Evolutionary conservation across 2,329 filamentous ascomycete genomes (phyloP), one percentile per base, ranked within the genome.

Genomic region (Sporothrix mexicana): DNA sequence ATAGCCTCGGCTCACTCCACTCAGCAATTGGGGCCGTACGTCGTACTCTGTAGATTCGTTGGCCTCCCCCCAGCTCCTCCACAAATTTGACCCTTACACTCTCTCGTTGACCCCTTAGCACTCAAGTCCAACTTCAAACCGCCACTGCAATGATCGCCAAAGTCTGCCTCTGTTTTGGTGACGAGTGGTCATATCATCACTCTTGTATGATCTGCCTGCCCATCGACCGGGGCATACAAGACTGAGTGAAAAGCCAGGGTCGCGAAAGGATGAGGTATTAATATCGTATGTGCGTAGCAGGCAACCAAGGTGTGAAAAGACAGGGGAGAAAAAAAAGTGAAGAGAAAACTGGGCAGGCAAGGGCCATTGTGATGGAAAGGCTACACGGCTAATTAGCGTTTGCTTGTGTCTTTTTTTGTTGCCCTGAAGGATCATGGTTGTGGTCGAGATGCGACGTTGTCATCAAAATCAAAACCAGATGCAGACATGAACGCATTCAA

Each of bases 151-250:
- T 23, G 61, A 66, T 25, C 10, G 61, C 15, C 61, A 23, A 66
- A 25, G 15, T 36, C 30, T n/a, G n/a, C n/a, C 36, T 64, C 17
- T 43, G 41, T 66, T 66, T 47, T 66, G 41, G 47, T 51, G 47
- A 51, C 13, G 51, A 25, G 41, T 8, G 61, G 41, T 36, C 6
- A 47, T 25, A 47, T 66, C 59, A 43, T 45, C 36, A 23, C 59
- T 45, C 6, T 47, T 36, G 41, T 66, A 62, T 64, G 59, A 64
- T 64, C 59, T n/a, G 23, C 59, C n/a, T 36, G 17, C 41, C 30
- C 41, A n/a, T 45, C 15, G 59, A 13, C 15, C 57, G 36, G 57
- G 57, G 25, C 23, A 41, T 36, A 20, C 36, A 20, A n/a, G 30
- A 7, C 13, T 36, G 25, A 25, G 25, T 5, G 10, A 30, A n/a